A percentile compares a stretch with the other conserved stretches of the same genome.
Conservation (phyloP, 1,139 yeast species). For the Candida frijolesensis region DNA sequence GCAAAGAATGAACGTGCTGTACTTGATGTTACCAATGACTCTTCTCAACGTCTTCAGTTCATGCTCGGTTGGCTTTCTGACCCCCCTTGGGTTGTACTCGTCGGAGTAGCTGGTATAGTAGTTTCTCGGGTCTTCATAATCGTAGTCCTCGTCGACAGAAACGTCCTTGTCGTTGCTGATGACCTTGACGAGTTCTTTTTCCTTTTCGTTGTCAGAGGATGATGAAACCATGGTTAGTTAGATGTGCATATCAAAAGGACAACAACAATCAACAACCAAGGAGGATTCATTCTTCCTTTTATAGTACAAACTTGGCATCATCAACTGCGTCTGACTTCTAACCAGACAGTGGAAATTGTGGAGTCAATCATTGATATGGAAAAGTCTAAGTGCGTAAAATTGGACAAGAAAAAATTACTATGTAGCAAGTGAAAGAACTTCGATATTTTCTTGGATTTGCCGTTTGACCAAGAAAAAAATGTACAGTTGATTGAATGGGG, state of each 20-base stretch:
- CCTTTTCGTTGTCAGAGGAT: background rate
- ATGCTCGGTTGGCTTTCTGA: constrained; percentile 37
- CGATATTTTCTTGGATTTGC: too few species aligned
- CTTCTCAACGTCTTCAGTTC: constrained; percentile 50
- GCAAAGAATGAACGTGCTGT: constrained; percentile 37
- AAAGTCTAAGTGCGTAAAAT: too few species aligned
- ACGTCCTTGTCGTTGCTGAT: background rate
- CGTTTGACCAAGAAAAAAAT: background rate
- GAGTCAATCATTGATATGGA: too few species aligned
- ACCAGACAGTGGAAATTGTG: too few species aligned
- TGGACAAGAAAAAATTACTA: too few species aligned
- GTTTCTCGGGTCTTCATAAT: constrained; percentile 24
- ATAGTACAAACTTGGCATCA: too few species aligned
- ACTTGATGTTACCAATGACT: constrained; percentile 31
- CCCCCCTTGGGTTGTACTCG: constrained; percentile 36
- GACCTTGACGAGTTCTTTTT: background rate
- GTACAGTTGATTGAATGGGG: background rate
- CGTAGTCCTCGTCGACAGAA: constrained; percentile 24
- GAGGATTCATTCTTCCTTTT: too few species aligned
- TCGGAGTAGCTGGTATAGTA: constrained; percentile 30
- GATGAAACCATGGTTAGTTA: background rate
- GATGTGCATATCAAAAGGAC: too few species aligned
- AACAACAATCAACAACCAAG: too few species aligned
- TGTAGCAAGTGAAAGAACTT: too few species aligned
- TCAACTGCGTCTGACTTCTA: too few species aligned